Evolutionary conservation across 352 stramenopile species (phyloP).

Genomic region (Phytophthora brassicae): DNA sequence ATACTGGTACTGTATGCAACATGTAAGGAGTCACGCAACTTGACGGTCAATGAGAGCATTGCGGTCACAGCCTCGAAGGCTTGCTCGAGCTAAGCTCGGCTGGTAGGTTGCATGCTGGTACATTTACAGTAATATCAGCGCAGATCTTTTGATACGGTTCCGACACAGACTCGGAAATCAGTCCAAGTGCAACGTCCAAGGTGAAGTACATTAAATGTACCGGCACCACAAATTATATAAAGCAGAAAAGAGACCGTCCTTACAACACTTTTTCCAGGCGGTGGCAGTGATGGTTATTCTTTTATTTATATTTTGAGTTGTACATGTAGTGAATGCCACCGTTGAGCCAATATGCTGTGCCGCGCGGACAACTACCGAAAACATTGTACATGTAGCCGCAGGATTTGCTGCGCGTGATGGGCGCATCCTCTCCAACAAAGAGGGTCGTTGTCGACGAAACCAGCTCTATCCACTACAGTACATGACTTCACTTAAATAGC

Average conservation of each 20-base stretch:
- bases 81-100: no score
- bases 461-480: constrained; percentile 18
- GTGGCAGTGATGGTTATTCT: no score
- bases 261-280: no score
- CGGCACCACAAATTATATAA: background rate
- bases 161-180: background rate
- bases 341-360: no score
- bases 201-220: constrained; percentile 7
- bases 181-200: constrained; percentile 7
- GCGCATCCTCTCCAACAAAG: background rate
- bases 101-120: no score
- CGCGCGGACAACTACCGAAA: background rate
- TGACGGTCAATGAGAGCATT: background rate
- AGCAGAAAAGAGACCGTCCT: constrained; percentile 9
- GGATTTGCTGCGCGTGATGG: no score
- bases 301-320: no score
- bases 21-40: background rate
- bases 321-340: no score
- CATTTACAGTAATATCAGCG: no score
- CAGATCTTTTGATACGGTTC: constrained; percentile 11
- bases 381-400: background rate
- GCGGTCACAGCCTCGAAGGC: background rate
- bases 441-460: constrained; percentile 23
- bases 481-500: background rate
- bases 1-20: no score